Evolutionary conservation across 169 alveolate genomes (phyloP).

Genomic region (Plasmodium coatneyi): DNA sequence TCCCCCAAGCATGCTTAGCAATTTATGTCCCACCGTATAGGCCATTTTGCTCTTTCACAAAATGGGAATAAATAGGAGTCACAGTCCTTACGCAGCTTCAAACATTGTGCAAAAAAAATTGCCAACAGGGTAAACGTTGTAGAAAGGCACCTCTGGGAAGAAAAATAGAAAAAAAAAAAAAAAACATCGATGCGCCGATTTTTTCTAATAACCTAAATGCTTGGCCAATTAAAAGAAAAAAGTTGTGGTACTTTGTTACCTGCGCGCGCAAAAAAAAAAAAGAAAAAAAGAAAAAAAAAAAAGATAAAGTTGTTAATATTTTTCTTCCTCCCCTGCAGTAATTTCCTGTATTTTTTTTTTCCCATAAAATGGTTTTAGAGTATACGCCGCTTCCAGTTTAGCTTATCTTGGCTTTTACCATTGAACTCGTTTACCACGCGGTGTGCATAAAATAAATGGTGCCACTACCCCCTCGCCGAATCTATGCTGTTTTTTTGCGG

Average conservation of each 20-base stretch:
- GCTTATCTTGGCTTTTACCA: neutral
- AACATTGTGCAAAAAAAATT: neutral
- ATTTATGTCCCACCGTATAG: neutral
- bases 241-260: neutral
- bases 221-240: neutral
- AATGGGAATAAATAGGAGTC: neutral
- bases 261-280: neutral
- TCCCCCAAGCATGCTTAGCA: neutral
- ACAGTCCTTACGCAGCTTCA: neutral
- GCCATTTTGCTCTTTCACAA: neutral
- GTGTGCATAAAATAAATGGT: neutral
- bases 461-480: neutral
- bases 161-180: neutral
- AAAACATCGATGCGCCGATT: neutral
- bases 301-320: neutral
- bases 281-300: neutral
- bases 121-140: neutral
- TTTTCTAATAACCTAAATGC: neutral
- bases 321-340: neutral
- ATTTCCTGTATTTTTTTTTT: neutral
- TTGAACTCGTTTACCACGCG: neutral
- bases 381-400: neutral
- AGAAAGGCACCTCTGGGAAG: neutral
- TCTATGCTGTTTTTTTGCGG: neutral
- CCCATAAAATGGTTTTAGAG: neutral